Percentiles rank a stretch among this genome's conserved stretches.
Evolutionary conservation across 192 early-diverging fungal species (phyloP).

Genomic region (Coemansia umbellata): DNA sequence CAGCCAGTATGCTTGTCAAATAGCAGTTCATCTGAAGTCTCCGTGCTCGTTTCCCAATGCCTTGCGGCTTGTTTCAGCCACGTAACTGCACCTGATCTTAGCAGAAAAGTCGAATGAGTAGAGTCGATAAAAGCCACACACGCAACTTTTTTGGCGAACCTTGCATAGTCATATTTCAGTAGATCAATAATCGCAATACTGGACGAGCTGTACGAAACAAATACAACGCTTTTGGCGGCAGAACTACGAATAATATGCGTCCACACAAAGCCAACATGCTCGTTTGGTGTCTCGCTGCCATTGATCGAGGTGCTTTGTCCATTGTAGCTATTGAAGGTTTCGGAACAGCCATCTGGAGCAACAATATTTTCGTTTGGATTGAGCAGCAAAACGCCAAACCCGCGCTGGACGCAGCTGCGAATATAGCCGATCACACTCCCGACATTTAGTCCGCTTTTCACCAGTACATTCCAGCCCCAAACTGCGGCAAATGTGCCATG

Average conservation of each 20-base stretch:
- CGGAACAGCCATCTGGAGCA: slow-evolving; percentile 27
- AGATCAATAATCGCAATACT: slow-evolving; percentile 28
- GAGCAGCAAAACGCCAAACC: slow-evolving; percentile 36
- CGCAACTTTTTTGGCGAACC: slow-evolving; percentile 20
- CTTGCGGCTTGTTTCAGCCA: slow-evolving; percentile 21
- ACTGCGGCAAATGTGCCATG: slow-evolving; percentile 22
- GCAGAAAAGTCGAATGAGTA: slow-evolving; percentile 18
- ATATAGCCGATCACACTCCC: slow-evolving; percentile 34
- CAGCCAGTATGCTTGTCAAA: slow-evolving; percentile 14
- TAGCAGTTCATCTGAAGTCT: neutral
- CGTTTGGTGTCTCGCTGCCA: slow-evolving; percentile 41
- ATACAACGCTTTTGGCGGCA: slow-evolving; percentile 11
- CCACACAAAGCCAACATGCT: slow-evolving; percentile 49
- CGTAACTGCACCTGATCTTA: slow-evolving; percentile 1
- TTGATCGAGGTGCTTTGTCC: slow-evolving; percentile 11
- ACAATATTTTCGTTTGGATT: slow-evolving; percentile 48
- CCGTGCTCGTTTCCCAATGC: slow-evolving; percentile 22
- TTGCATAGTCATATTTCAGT: slow-evolving; percentile 28
- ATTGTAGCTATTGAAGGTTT: slow-evolving; percentile 29
- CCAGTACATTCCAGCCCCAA: slow-evolving; percentile 42
- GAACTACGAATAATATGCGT: slow-evolving; percentile 18
- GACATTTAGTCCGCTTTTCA: slow-evolving; percentile 19
- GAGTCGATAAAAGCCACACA: slow-evolving; percentile 43
- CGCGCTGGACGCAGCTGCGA: slow-evolving; percentile 7
- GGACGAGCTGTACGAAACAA: slow-evolving; percentile 31